Percentiles rank a stretch among this genome's conserved stretches.
phyloP scores from a whole-genome alignment of 306 rosid genomes.

The Rosa rugosa region DNA sequence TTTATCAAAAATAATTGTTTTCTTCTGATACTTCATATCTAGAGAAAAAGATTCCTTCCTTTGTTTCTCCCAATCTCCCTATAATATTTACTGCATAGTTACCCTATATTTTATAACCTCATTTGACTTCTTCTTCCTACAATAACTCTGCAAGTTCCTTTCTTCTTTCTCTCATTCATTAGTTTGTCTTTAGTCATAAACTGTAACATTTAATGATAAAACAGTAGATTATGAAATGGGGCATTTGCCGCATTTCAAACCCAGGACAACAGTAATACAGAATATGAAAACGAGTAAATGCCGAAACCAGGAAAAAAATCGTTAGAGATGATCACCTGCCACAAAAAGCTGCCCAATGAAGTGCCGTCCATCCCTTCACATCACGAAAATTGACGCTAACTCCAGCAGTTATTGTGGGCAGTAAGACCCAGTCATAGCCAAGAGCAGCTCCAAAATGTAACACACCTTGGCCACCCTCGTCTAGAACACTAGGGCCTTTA shows the following conservation, averaged over 20 bases:
- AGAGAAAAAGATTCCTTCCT: not conserved
- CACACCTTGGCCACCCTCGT: constrained; percentile 82
- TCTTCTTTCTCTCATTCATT: not conserved
- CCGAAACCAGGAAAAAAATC: not conserved
- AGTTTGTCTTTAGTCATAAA: not conserved
- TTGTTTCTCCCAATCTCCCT: not conserved
- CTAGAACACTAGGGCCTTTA: constrained; percentile 79
- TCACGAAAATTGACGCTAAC: constrained; percentile 86
- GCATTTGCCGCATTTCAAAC: not conserved
- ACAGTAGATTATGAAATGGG: not conserved
- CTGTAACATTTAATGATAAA: not conserved
- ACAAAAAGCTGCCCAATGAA: constrained; percentile 93
- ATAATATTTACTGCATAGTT: not conserved
- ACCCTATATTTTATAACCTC: not conserved
- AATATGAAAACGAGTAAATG: not conserved
- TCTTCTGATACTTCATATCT: not conserved
- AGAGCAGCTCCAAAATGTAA: constrained; percentile 90
- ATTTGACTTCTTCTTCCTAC: not conserved
- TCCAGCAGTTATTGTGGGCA: constrained; percentile 71
- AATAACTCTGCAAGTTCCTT: not conserved
- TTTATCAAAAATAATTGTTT: not conserved
- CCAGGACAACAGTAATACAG: not conserved
- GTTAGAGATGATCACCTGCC: constrained; percentile 61
- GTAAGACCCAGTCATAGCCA: constrained; percentile 85
- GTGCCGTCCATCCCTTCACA: constrained; percentile 88